These are phyloP conservation scores for Ogataea allantospora DNA, from an alignment of 805 yeast species.

Conservation along the genomic window DNA sequence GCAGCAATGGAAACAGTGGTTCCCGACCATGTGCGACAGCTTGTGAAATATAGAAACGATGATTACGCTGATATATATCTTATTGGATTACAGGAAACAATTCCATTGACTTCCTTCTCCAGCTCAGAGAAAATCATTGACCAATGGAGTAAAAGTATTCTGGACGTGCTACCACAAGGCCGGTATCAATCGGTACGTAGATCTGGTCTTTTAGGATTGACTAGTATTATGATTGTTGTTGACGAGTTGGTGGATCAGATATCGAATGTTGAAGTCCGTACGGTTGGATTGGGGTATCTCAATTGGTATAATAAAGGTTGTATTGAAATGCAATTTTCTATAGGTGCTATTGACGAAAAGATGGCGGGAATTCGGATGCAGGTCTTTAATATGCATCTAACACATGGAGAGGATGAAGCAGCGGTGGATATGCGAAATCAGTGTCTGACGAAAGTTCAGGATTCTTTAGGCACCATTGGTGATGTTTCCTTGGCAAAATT, in stretches of 20 bases:
- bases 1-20: conserved; percentile 22
- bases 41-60: conserved; percentile 12
- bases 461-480: conserved; percentile 10
- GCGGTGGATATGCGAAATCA: conserved; percentile 15
- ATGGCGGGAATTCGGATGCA: conserved; percentile 34
- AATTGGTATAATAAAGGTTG: conserved; percentile 69
- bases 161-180: conserved; percentile 23
- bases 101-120: conserved; percentile 45
- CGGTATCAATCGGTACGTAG: conserved; percentile 39
- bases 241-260: conserved; percentile 37
- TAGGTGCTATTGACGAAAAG: conserved; percentile 39
- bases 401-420: conserved; percentile 42
- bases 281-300: conserved; percentile 57
- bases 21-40: conserved; percentile 15
- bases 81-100: conserved; percentile 49
- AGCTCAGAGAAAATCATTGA: conserved; percentile 34
- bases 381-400: conserved; percentile 52
- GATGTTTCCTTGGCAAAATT: conserved; percentile 18
- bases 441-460: conserved; percentile 20
- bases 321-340: conserved; percentile 41
- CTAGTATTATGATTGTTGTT: conserved; percentile 44
- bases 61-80: conserved; percentile 37
- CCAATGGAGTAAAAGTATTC: conserved; percentile 34
- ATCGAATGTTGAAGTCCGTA: conserved; percentile 36
- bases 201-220: conserved; percentile 52